Base-by-base conservation (phyloP, 2,329 filamentous ascomycete species). In the Fusarium haematococcum region DNA sequence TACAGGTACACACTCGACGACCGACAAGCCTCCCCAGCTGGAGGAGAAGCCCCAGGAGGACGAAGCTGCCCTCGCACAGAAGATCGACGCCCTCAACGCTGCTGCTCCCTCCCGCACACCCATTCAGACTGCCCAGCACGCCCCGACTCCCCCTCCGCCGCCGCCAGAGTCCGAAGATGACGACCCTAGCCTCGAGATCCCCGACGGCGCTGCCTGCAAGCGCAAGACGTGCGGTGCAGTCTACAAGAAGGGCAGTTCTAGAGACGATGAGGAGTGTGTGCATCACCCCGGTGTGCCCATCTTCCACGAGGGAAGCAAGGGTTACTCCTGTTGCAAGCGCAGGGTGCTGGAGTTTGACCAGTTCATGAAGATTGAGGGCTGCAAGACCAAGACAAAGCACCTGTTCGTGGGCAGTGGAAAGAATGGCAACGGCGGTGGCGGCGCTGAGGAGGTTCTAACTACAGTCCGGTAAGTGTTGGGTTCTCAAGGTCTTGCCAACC, bases 271-370 rank as follows among this genome's bases (percentile, higher is more conserved):
- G 86, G 88, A 90, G 70, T 99, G 97, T 81, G 88, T 94, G 56
- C 92, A 97, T 80, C 97, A 99, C 84, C 95, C 97, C 0, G 97
- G 97, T 6, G 91, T 89, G 25, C 94, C 97, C 27, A 92, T 99
- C 76, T 99, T 99, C 85, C 97, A 99, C 83, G 97, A 99, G 86
- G 97, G 97, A 39, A 97, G 94, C 85, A 99, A 99, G 86, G 97
- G 97, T 1, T 99, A 97, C 88, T 95, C 92, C 69, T 99, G 97
- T 87, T 99, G 97, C 86, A 98, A 98, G 89, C 89, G 95, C 78
- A 90, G 95, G 41, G 97, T 99, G 67, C 86, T 99, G 68, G 97
- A 99, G 81, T 99, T 99, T 83, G 95, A 99, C 82, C 93, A 98
- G 83, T 99, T 99, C 84, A 92, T 99, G 92, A 97, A 94, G 84